Evolutionary conservation across 2,329 filamentous ascomycete species (phyloP).

Genomic region (Aspergillus transmontanensis): DNA sequence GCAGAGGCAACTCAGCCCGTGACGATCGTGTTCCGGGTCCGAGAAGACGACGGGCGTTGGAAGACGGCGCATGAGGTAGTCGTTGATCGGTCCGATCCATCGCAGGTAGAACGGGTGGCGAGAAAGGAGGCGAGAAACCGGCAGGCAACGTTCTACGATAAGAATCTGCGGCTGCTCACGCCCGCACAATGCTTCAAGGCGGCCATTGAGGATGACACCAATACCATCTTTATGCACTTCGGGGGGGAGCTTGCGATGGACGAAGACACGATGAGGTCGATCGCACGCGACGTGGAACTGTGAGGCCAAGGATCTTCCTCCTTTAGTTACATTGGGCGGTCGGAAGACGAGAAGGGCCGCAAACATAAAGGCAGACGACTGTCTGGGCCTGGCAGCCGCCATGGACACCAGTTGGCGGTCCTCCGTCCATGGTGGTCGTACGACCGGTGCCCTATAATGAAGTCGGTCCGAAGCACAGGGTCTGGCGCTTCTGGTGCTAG

Average conservation of each 20-base stretch:
- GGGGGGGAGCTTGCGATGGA: neutral
- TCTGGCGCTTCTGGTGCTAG: neutral
- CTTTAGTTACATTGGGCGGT: conserved; percentile 3
- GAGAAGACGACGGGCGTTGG: neutral
- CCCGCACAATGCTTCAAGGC: conserved; percentile 22
- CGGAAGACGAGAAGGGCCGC: conserved; percentile 12
- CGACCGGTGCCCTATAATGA: neutral
- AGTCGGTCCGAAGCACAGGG: neutral
- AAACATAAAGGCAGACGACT: conserved; percentile 11
- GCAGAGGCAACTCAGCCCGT: neutral
- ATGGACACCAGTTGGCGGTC: conserved; percentile 20
- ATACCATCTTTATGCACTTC: conserved; percentile 20
- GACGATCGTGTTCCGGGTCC: neutral
- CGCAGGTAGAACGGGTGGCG: conserved; percentile 16
- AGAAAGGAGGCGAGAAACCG: conserved; percentile 16
- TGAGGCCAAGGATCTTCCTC: neutral
- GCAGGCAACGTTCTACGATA: conserved; percentile 20
- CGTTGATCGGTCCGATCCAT: conserved; percentile 18
- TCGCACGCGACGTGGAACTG: neutral
- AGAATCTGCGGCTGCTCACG: conserved; percentile 18
- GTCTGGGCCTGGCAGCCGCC: neutral
- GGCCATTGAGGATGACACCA: conserved; percentile 19
- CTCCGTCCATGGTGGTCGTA: conserved; percentile 2
- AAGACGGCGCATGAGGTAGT: conserved; percentile 10
- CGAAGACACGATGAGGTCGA: neutral